Conservation (phyloP, 2,329 filamentous ascomycete species). For the Aureobasidium melanogenum region DNA sequence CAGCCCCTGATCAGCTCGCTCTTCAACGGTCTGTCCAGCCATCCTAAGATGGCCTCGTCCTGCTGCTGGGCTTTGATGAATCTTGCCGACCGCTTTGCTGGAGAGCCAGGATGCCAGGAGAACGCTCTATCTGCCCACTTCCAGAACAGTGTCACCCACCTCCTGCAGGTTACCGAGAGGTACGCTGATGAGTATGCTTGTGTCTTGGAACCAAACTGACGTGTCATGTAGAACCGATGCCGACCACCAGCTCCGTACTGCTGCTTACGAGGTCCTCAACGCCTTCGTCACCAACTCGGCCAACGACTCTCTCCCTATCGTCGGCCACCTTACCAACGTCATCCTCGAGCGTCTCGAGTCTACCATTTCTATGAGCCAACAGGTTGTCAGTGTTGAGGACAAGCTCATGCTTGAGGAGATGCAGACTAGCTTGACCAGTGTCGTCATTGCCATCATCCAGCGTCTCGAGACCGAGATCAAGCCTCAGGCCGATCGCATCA, state of each 20-base stretch:
- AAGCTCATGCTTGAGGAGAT: constrained; percentile 94
- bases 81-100: constrained; percentile 87
- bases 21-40: constrained; percentile 82
- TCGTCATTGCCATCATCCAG: constrained; percentile 83
- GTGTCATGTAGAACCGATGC: constrained; percentile 48
- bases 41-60: constrained; percentile 92
- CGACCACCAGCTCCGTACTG: constrained; percentile 84
- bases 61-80: constrained; percentile 99
- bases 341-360: constrained; percentile 86
- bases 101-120: constrained; percentile 65
- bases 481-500: constrained; percentile 86
- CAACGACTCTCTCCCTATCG: constrained; percentile 69
- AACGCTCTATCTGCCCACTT: constrained; percentile 90
- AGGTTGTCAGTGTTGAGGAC: constrained; percentile 95
- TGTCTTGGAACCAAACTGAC: constrained; percentile 15
- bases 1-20: constrained; percentile 78
- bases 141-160: constrained; percentile 77
- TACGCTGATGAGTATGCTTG: constrained; percentile 18
- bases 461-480: constrained; percentile 85
- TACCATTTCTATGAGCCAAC: constrained; percentile 78
- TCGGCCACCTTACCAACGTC: constrained; percentile 76
- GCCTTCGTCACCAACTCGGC: constrained; percentile 88
- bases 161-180: constrained; percentile 78
- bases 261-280: constrained; percentile 94
- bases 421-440: constrained; percentile 89